A percentile compares a stretch with the other conserved stretches of the same genome.
Conservation (phyloP, 1,284 basidiomycete genomes). For the Rhodotorula sp. region DNA sequence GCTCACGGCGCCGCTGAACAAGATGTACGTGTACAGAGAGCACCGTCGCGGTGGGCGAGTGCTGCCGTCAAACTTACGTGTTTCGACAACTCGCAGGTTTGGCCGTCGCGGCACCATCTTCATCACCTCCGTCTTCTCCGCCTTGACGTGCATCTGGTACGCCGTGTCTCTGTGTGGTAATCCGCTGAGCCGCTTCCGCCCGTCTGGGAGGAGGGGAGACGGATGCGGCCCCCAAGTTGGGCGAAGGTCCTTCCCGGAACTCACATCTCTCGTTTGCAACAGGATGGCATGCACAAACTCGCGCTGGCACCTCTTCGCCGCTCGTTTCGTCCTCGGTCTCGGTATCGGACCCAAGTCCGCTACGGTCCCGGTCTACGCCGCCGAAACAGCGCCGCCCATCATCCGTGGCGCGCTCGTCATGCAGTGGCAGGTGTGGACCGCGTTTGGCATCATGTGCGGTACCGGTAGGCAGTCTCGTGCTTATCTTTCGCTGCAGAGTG, state of each 20-base stretch:
- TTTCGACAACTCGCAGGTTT: constrained; percentile 34
- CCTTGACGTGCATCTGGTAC: constrained; percentile 46
- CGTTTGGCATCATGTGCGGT: constrained; percentile 56
- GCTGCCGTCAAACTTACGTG: too few relatives aligned
- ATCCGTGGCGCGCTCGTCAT: constrained; percentile 58
- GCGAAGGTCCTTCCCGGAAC: not conserved
- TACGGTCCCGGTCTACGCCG: constrained; percentile 50
- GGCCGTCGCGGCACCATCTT: constrained; percentile 70
- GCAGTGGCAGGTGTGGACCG: constrained; percentile 51
- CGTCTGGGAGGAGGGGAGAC: too few relatives aligned
- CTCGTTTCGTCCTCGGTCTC: constrained; percentile 51
- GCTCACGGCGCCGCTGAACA: constrained; percentile 50
- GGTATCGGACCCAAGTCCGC: constrained; percentile 52
- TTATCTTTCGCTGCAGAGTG: not conserved
- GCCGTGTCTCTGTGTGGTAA: not conserved
- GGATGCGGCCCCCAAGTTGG: too few relatives aligned
- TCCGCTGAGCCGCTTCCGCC: not conserved
- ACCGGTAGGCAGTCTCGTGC: constrained; percentile 7
- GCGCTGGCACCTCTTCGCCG: constrained; percentile 56
- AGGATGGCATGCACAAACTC: constrained; percentile 55
- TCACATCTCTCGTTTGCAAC: not conserved
- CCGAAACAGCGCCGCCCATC: constrained; percentile 50
- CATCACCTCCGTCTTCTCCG: constrained; percentile 61
- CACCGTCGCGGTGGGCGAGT: too few relatives aligned
- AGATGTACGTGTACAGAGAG: constrained; percentile 19